These are phyloP conservation scores for Backusella tarrabulga DNA, from an alignment of 192 early-diverging fungal species.

Conservation along the genomic window DNA sequence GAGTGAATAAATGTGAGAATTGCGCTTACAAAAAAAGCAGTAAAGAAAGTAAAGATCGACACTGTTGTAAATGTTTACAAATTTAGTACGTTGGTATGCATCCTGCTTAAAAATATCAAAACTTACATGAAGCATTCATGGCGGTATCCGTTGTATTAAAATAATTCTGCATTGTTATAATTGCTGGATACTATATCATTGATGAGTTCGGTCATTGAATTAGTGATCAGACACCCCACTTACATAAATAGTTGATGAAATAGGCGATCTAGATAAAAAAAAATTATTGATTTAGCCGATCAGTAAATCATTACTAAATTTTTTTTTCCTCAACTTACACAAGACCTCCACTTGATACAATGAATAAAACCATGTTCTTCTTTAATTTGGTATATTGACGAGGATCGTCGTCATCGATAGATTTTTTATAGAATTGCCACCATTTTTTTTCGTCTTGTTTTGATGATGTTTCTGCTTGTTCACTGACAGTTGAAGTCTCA, in stretches of 20 bases:
- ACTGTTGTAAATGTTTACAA: background rate
- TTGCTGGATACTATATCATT: constrained; percentile 20
- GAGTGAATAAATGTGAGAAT: background rate
- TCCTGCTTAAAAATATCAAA: too few relatives aligned
- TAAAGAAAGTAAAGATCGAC: constrained; percentile 32
- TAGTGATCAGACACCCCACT: background rate
- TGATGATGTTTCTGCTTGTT: background rate
- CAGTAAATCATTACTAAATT: background rate
- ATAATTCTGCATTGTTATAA: constrained; percentile 22
- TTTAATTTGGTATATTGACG: background rate
- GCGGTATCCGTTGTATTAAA: constrained; percentile 26
- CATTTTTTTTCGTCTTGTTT: background rate
- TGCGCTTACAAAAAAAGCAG: constrained; percentile 29
- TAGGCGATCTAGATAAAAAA: constrained; percentile 12
- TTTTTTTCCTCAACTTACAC: background rate
- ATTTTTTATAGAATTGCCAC: background rate
- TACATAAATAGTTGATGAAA: constrained; percentile 29
- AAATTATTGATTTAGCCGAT: background rate
- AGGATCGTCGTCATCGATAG: background rate
- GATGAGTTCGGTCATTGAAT: background rate
- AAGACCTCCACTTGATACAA: constrained; percentile 9
- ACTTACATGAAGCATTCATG: constrained; percentile 32
- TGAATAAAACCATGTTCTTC: constrained; percentile 7
- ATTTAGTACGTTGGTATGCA: too few relatives aligned
- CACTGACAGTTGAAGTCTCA: background rate